phyloP scores from a whole-genome alignment of 2,329 filamentous ascomycete genomes.

The Pestalotiopsis sp. region DNA sequence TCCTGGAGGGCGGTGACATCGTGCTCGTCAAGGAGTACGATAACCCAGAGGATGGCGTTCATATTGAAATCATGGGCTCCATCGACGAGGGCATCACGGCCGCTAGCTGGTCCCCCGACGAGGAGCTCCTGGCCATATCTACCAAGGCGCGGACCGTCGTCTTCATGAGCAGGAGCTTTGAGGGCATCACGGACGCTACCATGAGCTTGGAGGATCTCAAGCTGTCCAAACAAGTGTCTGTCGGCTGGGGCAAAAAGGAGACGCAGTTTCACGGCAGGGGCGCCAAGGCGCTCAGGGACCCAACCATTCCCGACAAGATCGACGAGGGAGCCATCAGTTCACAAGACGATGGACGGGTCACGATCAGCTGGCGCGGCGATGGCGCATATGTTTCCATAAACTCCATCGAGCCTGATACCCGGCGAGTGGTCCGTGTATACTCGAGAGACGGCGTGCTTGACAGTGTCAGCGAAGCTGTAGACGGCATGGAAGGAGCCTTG shows the following conservation, averaged over 20 bases:
- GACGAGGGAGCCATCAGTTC: conserved; percentile 78
- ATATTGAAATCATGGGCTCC: conserved; percentile 93
- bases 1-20: conserved; percentile 90
- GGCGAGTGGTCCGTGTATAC: conserved; percentile 85
- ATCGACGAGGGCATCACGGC: conserved; percentile 90
- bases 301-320: conserved; percentile 89
- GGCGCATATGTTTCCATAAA: conserved; percentile 89
- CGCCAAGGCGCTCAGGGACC: conserved; percentile 83
- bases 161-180: conserved; percentile 91
- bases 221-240: conserved; percentile 89
- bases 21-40: conserved; percentile 75
- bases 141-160: conserved; percentile 79
- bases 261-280: conserved; percentile 95
- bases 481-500: conserved; percentile 81
- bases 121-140: conserved; percentile 82
- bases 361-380: conserved; percentile 92
- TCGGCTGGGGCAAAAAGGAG: conserved; percentile 97
- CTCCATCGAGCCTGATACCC: conserved; percentile 64
- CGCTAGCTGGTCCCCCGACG: conserved; percentile 91
- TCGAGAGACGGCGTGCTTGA: conserved; percentile 88
- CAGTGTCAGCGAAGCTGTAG: conserved; percentile 91
- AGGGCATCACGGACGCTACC: conserved; percentile 73
- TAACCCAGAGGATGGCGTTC: conserved; percentile 59
- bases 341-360: conserved; percentile 69
- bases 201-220: conserved; percentile 77